Conservation (phyloP, 2,329 filamentous ascomycete genomes). For the Neofusicoccum kwambonambiense region DNA sequence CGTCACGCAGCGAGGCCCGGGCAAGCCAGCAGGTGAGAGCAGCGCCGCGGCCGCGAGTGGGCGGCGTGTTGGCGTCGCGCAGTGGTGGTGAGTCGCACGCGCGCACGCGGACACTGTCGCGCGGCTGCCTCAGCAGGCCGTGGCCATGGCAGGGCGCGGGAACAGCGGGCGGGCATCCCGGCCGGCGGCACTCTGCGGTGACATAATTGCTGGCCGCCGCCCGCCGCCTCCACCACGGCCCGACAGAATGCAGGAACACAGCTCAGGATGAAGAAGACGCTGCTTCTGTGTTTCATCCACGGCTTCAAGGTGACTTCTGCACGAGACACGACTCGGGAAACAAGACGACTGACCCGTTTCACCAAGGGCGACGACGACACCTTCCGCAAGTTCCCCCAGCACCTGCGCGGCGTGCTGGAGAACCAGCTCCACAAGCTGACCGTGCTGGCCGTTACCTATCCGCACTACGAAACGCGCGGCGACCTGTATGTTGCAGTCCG, state of each 20-base stretch:
- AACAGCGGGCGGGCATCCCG: background rate
- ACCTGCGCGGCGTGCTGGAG: constrained; percentile 64
- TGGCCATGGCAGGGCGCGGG: background rate
- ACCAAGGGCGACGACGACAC: constrained; percentile 71
- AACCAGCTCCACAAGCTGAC: constrained; percentile 67
- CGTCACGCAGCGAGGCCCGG: too few relatives aligned
- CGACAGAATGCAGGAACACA: constrained; percentile 11
- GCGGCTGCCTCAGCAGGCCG: background rate
- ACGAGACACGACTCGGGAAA: background rate
- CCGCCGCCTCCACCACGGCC: background rate
- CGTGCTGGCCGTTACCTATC: constrained; percentile 70
- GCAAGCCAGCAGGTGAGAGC: too few relatives aligned
- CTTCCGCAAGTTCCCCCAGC: constrained; percentile 72
- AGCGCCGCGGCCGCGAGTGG: too few relatives aligned
- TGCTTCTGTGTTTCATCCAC: constrained; percentile 81
- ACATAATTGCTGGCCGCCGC: constrained; percentile 1
- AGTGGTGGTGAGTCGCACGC: background rate
- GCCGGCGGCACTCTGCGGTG: background rate
- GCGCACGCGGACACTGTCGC: background rate
- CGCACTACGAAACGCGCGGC: constrained; percentile 77
- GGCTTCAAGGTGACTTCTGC: constrained; percentile 68
- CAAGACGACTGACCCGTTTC: constrained; percentile 12
- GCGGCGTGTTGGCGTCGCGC: too few relatives aligned
- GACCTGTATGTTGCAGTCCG: constrained; percentile 65
- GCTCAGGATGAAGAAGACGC: constrained; percentile 68